phyloP scores from a whole-genome alignment of 2,329 filamentous ascomycete genomes.

The Penicillium sp. region DNA sequence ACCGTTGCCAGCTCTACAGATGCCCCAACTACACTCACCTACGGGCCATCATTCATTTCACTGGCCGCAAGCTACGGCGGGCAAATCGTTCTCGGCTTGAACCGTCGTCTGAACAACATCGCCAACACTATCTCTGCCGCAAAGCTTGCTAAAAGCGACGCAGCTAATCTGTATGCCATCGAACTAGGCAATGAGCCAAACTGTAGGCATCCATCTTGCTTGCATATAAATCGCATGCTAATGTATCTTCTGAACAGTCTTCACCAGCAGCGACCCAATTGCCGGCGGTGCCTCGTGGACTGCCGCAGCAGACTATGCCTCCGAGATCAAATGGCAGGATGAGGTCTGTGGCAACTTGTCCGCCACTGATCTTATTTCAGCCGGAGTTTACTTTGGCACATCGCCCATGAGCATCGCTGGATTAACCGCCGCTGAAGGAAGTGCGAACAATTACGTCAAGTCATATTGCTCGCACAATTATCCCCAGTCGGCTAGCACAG shows the following conservation, averaged over 20 bases:
- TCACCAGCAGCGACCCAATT: constrained; percentile 33
- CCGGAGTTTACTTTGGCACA: constrained; percentile 45
- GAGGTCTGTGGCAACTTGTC: constrained; percentile 40
- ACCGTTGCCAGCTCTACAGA: constrained; percentile 55
- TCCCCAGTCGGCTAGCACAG: constrained; percentile 48
- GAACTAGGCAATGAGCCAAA: constrained; percentile 66
- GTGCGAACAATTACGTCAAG: constrained; percentile 47
- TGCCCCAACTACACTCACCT: constrained; percentile 59
- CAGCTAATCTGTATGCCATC: constrained; percentile 59
- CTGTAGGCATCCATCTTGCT: constrained; percentile 46
- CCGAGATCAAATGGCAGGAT: constrained; percentile 44
- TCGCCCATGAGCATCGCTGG: constrained; percentile 46
- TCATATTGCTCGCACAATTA: constrained; percentile 59
- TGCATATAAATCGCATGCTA: not conserved
- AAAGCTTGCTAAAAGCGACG: constrained; percentile 50
- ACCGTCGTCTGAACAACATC: constrained; percentile 60
- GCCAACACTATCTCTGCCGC: constrained; percentile 62
- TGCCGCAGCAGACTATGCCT: constrained; percentile 41
- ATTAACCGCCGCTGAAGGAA: constrained; percentile 46
- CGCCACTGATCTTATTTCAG: constrained; percentile 37
- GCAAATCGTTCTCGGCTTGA: constrained; percentile 58
- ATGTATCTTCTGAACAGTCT: constrained; percentile 26
- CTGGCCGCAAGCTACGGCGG: constrained; percentile 58
- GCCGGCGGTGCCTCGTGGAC: constrained; percentile 38
- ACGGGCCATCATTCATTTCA: constrained; percentile 59